Evolutionary conservation across 2,329 filamentous ascomycete species (phyloP).

Genomic region (Pseudogymnoascus sp.): DNA sequence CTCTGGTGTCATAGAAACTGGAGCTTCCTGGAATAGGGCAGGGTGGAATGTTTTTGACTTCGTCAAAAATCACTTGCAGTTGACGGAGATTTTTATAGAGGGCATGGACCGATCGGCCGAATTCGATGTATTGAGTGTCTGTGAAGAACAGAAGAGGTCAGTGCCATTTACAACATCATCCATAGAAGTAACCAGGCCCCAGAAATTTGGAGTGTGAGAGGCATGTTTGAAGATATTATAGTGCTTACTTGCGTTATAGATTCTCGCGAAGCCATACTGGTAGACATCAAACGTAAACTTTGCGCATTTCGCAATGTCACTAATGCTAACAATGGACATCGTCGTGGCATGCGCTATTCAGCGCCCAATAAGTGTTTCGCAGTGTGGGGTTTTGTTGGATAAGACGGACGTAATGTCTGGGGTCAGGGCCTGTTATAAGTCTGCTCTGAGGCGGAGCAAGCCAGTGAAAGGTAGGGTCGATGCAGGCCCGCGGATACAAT

Average conservation of each 20-base stretch:
- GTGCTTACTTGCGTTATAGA: not conserved
- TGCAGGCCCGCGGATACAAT: not conserved
- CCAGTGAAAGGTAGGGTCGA: not conserved
- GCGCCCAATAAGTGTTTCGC: constrained; percentile 6
- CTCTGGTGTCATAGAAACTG: not conserved
- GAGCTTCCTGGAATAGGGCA: not conserved
- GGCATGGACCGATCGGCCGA: not conserved
- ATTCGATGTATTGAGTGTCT: not conserved
- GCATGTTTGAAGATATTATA: not conserved
- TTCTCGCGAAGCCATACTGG: not conserved
- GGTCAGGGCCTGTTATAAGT: not conserved
- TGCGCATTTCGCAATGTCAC: not conserved
- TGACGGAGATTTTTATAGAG: not conserved
- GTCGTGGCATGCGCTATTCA: not conserved
- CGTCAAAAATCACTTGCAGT: not conserved
- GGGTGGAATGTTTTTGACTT: not conserved
- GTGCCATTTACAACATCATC: not conserved
- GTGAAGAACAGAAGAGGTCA: not conserved
- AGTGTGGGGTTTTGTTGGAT: not conserved
- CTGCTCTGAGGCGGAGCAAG: not conserved
- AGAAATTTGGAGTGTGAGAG: not conserved
- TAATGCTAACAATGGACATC: not conserved
- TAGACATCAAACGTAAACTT: not conserved
- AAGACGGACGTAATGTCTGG: not conserved
- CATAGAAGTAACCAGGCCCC: not conserved